phyloP scores from a whole-genome alignment of 352 stramenopile genomes.

The Globisporangium paddicum region DNA sequence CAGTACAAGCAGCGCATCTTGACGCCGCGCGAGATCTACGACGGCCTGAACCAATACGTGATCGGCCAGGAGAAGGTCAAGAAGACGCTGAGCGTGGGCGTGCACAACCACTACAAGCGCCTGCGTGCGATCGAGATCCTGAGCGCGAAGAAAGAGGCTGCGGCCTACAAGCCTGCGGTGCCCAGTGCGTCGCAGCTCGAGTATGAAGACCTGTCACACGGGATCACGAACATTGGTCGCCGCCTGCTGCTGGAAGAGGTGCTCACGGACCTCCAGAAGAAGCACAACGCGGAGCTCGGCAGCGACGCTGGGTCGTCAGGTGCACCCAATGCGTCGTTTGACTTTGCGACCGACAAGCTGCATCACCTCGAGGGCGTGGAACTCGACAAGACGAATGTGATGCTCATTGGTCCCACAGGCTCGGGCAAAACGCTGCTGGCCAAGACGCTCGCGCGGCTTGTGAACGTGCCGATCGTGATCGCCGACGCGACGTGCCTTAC shows the following conservation, averaged over 20 bases:
- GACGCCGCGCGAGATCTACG: conserved; percentile 93
- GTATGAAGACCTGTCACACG: conserved; percentile 27
- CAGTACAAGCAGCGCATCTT: conserved; percentile 44
- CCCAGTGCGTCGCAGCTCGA: conserved; percentile 28
- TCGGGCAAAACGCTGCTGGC: conserved; percentile 96
- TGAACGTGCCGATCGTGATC: conserved; percentile 97
- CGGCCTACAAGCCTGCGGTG: conserved; percentile 20
- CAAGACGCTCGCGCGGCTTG: conserved; percentile 94
- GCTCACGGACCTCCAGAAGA: conserved; percentile 39
- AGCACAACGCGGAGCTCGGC: conserved; percentile 14
- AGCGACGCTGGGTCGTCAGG: conserved; percentile 3
- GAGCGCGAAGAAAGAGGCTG: conserved; percentile 36
- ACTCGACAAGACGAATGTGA: conserved; percentile 98
- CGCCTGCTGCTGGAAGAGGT: conserved; percentile 62
- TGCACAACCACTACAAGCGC: conserved; percentile 99
- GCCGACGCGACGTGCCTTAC: conserved; percentile 97
- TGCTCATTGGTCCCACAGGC: conserved; percentile 94
- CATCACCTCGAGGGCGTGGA: conserved; percentile 87
- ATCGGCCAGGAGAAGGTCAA: conserved; percentile 98
- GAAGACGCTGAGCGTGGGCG: conserved; percentile 92
- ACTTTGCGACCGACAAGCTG: conserved; percentile 34
- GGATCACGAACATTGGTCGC: conserved; percentile 37
- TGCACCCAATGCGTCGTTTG: not conserved
- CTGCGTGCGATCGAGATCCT: conserved; percentile 72
- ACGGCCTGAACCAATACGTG: conserved; percentile 95